These are phyloP conservation scores for Cutaneotrichosporon arboriforme DNA, from an alignment of 1,284 basidiomycete species.

Conservation along the genomic window DNA sequence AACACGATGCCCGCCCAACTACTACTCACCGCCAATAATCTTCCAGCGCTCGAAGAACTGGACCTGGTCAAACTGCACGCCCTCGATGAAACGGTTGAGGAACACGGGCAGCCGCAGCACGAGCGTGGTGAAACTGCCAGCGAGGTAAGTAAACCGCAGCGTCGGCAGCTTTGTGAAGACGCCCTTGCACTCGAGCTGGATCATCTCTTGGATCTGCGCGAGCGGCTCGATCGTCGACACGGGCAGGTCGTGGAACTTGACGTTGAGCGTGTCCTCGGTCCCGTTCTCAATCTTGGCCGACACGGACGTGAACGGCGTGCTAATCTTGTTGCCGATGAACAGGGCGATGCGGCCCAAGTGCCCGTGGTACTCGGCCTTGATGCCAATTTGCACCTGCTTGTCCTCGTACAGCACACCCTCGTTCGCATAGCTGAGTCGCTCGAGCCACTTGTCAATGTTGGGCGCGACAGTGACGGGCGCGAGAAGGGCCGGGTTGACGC, in stretches of 20 bases:
- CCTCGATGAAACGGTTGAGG: conserved; percentile 87
- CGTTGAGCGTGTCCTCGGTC: conserved; percentile 67
- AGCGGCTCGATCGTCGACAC: conserved; percentile 70
- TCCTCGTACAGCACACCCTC: conserved; percentile 97
- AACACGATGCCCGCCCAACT: neutral
- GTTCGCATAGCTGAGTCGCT: conserved; percentile 68
- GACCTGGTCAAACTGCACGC: conserved; percentile 70
- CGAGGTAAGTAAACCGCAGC: conserved; percentile 84
- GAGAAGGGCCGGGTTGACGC: conserved; percentile 48
- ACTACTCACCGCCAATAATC: conserved; percentile 72
- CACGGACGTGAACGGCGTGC: conserved; percentile 78
- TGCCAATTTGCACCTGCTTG: conserved; percentile 85
- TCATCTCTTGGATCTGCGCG: conserved; percentile 84
- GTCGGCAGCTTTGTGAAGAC: conserved; percentile 72
- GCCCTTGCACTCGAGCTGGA: conserved; percentile 91
- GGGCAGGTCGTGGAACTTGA: conserved; percentile 79
- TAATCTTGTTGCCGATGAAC: conserved; percentile 94
- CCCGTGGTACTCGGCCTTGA: conserved; percentile 94
- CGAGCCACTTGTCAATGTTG: conserved; percentile 80
- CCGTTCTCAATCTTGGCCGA: conserved; percentile 72
- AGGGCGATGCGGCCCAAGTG: conserved; percentile 85
- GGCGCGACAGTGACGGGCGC: conserved; percentile 57
- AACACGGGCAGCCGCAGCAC: conserved; percentile 80
- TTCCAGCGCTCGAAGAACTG: conserved; percentile 99
- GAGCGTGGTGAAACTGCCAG: conserved; percentile 82